Evolutionary conservation across 1,284 basidiomycete genomes (phyloP), one percentile per base, ranked within the genome.

Genomic region (Jaminaea rosea): DNA sequence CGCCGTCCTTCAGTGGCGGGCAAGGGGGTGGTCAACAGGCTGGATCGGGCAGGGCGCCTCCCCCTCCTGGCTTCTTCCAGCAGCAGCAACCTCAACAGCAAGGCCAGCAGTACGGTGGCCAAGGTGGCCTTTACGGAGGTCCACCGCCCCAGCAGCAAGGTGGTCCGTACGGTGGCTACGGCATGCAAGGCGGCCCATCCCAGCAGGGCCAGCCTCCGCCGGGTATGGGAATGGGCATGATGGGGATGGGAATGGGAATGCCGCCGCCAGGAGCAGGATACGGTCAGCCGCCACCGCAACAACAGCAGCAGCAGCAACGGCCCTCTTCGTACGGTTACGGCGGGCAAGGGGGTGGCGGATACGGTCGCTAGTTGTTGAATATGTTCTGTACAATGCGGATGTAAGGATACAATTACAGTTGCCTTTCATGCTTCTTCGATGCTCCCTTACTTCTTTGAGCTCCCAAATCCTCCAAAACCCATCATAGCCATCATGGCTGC

Each of bases 381-480:
- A n/a, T n/a, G n/a, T n/a, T n/a, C n/a, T n/a, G n/a, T n/a, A n/a
- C n/a, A n/a, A n/a, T n/a, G n/a, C n/a, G n/a, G n/a, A n/a, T n/a
- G n/a, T n/a, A n/a, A n/a, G n/a, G n/a, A n/a, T n/a, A n/a, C 44
- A 32, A 26, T 41, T 32, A 36, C 37, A 47, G 11, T 46, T 27
- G 27, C 23, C 24, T 34, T 31, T 17, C n/a, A 5, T 11, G 4
- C 34, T 3, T 4, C 34, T 21, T 36, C 34, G 39, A 5, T 23
- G 6, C 39, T 24, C 39, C 39, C 19, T 42, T 42, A 42, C 39
- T 11, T 15, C 17, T 42, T 42, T 21, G 19, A 21, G 24, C 39
- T 42, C 39, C 88, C 88, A 70, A 96, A 96, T 2, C 88, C 87
- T 39, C 82, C 84, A 74, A 96, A 96, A 37, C 91, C 92, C 91